These are phyloP conservation scores for Magnaporthiopsis incrustans DNA, from an alignment of 2,329 filamentous ascomycete species.

Conservation along the genomic window DNA sequence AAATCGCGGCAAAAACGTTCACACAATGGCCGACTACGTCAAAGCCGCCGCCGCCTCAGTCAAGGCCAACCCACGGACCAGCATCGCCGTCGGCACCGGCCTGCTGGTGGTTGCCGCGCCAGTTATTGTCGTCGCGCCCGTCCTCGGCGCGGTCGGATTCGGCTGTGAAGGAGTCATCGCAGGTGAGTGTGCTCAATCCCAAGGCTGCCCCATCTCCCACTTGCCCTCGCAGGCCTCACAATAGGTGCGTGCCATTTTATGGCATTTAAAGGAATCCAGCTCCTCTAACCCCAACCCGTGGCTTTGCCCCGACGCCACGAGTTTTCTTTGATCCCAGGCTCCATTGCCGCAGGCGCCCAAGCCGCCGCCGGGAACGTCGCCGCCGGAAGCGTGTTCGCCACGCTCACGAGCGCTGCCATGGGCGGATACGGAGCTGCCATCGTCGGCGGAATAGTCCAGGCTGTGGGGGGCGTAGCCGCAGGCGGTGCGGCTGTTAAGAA, in stretches of 20 bases:
- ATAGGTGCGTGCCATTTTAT: not conserved
- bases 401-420: conserved; percentile 22
- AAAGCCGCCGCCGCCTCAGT: not conserved
- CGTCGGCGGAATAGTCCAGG: conserved; percentile 15
- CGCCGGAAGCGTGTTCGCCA: conserved; percentile 19
- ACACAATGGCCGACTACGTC: not conserved
- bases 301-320: not conserved
- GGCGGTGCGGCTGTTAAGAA: not conserved
- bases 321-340: conserved; percentile 12
- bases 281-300: too few relatives aligned
- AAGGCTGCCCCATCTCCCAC: not conserved
- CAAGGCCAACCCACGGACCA: not conserved
- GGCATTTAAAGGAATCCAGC: too few relatives aligned
- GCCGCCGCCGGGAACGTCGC: conserved; percentile 20
- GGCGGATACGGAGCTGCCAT: conserved; percentile 20
- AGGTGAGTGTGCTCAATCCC: not conserved
- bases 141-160: conserved; percentile 9
- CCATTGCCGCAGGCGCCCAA: conserved; percentile 19
- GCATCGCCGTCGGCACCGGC: not conserved
- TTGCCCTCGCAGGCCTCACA: not conserved
- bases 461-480: conserved; percentile 7
- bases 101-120: not conserved
- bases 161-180: conserved; percentile 5
- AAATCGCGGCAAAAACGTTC: not conserved
- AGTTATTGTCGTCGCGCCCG: not conserved